Conservation (phyloP, 2,329 filamentous ascomycete genomes). For the Hymenoscyphus albidus region DNA sequence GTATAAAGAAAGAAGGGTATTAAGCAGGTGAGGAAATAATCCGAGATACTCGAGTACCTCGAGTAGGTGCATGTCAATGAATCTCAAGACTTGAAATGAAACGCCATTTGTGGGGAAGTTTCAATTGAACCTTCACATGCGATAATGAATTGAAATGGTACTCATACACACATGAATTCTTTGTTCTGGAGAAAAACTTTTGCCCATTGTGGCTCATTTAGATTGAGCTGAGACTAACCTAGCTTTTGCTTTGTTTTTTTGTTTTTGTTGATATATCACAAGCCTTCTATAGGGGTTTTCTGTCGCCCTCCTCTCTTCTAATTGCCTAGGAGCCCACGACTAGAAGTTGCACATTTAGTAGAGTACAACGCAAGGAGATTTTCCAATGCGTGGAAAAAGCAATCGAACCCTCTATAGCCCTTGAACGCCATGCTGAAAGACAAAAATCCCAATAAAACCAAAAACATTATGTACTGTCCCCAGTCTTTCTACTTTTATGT, state of each 20-base stretch:
- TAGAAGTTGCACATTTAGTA: conserved; percentile 5
- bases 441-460: neutral
- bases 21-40: too few species aligned
- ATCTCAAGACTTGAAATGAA: neutral
- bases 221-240: neutral
- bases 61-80: too few species aligned
- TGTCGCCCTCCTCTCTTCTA: neutral
- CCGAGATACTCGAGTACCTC: too few species aligned
- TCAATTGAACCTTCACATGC: neutral
- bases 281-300: neutral
- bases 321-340: neutral
- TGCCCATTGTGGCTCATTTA: neutral
- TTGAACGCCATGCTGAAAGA: conserved; percentile 10
- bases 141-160: too few species aligned
- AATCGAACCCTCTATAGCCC: neutral
- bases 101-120: neutral
- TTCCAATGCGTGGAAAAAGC: conserved; percentile 3
- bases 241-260: neutral
- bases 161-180: neutral
- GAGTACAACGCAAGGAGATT: conserved; percentile 4
- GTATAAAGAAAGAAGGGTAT: too few species aligned
- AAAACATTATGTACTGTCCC: neutral
- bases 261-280: neutral
- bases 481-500: conserved; percentile 17
- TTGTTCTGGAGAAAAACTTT: neutral